Base-by-base conservation (phyloP, 2,329 filamentous ascomycete genomes). In the Aureobasidium zeae region DNA sequence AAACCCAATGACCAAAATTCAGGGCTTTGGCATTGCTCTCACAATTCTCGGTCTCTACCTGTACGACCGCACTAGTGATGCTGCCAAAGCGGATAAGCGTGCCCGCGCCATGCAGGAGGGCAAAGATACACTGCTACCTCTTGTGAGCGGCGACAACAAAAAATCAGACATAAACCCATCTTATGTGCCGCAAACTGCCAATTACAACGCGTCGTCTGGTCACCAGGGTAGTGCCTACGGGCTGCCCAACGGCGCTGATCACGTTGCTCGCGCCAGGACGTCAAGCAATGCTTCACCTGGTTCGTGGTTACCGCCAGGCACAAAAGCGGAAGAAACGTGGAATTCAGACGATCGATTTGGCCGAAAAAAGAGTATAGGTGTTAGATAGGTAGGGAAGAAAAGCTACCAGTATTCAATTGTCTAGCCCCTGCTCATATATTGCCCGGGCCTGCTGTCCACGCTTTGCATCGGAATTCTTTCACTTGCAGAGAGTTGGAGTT, bases 21-120 rank as follows among this genome's bases (percentile, higher is more conserved):
- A 98, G 63, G 86, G 78, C 1, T 71, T 83, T 30, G 91, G 91
- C 12, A 95, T 98, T 55, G 75, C 67, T 3, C 75, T 98, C 33
- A 98, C 91, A 0, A 94, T 95, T 58, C 55, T 94, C 21, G 91
- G 91, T 0, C 72, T 98, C 11, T 98, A 96, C 60, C 74, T 98
- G 29, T 98, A 98, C 63, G 91, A 98, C 63, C 81, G 91, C 48
- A 94, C 86, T 13, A 88, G 79, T 56, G 83, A 93, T 58, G 83
- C 83, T 53, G 86, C 86, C 57, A 88, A 88, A 60, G 87, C 86
- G 24, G 88, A 96, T 59, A 80, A 82, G 53, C 81, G 81, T 51
- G 86, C 85, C 3, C 71, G 71, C 46, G 64, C 70, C 6, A 64
- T 74, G 52, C 75, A 79, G 54, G 76, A 86, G 56, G 72, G 73